A percentile compares a stretch with the other conserved stretches of the same genome.
These are phyloP conservation scores for Tylopilus balloui DNA, from an alignment of 768 basidiomycete genomes.

Conservation along the genomic window DNA sequence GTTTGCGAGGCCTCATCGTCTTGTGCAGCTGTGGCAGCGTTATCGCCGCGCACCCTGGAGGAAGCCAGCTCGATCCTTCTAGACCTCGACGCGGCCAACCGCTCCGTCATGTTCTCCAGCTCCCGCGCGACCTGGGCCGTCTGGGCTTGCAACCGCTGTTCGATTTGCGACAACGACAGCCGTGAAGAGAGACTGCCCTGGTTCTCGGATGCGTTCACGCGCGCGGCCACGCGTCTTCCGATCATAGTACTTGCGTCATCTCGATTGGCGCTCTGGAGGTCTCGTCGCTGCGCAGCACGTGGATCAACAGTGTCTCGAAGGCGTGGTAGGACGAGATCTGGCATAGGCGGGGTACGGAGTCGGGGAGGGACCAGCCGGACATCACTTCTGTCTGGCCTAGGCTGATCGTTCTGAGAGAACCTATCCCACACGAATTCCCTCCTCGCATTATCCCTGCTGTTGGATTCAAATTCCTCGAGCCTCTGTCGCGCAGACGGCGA, in stretches of 20 bases:
- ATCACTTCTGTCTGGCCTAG: constrained; percentile 16
- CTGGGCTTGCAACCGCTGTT: constrained; percentile 28
- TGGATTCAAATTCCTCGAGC: constrained; percentile 31
- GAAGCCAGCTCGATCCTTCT: constrained; percentile 23
- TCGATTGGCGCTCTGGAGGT: constrained; percentile 14
- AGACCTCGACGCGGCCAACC: constrained; percentile 19
- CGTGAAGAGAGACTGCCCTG: constrained; percentile 17
- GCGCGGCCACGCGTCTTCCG: constrained; percentile 33
- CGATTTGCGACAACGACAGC: constrained; percentile 23
- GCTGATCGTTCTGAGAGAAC: constrained; percentile 16
- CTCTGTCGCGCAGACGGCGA: constrained; percentile 30
- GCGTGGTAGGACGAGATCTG: constrained; percentile 25
- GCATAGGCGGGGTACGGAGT: constrained; percentile 29
- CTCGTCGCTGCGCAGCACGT: constrained; percentile 15
- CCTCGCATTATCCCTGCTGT: constrained; percentile 5
- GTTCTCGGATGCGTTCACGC: constrained; percentile 20
- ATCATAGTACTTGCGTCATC: constrained; percentile 35
- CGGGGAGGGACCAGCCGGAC: constrained; percentile 10
- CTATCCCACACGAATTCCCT: constrained; percentile 22
- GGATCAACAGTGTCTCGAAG: constrained; percentile 14
- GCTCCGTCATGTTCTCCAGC: constrained; percentile 30
- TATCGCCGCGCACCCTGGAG: constrained; percentile 8
- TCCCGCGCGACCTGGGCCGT: constrained; percentile 32
- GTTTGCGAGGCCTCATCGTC: background rate
- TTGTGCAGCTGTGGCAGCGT: background rate